Percentiles rank a stretch among this genome's conserved stretches.
These are phyloP conservation scores for Hemileccinum impolitum DNA, from an alignment of 768 basidiomycete genomes.

Conservation along the genomic window DNA sequence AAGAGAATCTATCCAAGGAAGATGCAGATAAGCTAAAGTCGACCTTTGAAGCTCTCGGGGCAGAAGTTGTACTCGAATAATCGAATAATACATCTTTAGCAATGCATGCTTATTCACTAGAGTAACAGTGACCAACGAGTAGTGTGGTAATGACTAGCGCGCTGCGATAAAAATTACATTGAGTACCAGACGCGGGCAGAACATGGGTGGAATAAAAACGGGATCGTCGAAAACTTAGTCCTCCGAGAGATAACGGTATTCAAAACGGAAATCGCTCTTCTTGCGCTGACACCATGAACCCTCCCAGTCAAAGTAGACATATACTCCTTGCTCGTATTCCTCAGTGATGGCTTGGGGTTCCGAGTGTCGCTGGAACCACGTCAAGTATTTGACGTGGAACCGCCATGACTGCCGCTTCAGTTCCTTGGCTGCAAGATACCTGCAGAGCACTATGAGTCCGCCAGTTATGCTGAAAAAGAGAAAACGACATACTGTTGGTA, in stretches of 20 bases:
- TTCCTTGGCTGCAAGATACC: constrained; percentile 94
- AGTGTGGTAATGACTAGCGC: constrained; percentile 16
- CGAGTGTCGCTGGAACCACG: constrained; percentile 99
- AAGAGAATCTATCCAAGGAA: constrained; percentile 94
- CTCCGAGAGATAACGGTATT: constrained; percentile 93
- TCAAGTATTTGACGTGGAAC: constrained; percentile 98
- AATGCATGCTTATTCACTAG: constrained; percentile 17
- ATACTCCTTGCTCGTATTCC: constrained; percentile 98
- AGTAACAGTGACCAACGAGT: constrained; percentile 11
- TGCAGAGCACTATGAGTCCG: constrained; percentile 28
- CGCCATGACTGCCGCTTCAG: constrained; percentile 98
- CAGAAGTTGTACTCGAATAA: constrained; percentile 82
- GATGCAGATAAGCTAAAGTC: constrained; percentile 96
- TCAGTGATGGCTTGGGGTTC: constrained; percentile 99
- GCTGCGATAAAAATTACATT: constrained; percentile 26
- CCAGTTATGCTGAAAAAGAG: neutral
- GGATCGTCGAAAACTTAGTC: constrained; percentile 38
- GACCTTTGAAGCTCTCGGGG: constrained; percentile 87
- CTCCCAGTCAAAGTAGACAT: constrained; percentile 99
- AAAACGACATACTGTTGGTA: constrained; percentile 77
- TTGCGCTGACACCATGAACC: constrained; percentile 98
- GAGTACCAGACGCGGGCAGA: constrained; percentile 16
- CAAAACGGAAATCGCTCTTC: constrained; percentile 97
- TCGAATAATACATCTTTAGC: constrained; percentile 11
- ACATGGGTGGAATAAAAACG: constrained; percentile 6